Conservation (phyloP, 2,329 filamentous ascomycete genomes). For the Mollisia scopiformis region DNA sequence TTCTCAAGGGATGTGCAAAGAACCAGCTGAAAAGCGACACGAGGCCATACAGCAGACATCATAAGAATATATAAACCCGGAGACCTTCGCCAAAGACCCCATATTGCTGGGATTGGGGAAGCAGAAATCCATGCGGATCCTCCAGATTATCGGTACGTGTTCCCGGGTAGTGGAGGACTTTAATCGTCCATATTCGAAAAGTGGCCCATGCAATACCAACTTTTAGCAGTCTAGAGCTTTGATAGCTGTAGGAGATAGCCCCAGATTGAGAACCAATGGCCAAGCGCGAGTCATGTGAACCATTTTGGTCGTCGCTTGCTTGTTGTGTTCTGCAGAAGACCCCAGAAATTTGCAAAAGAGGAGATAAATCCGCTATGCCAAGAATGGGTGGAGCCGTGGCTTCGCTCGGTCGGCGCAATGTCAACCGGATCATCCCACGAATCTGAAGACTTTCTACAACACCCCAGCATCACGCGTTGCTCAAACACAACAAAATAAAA, state of each 20-base stretch:
- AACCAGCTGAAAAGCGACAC: neutral
- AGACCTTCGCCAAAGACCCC: neutral
- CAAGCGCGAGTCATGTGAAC: too few species aligned
- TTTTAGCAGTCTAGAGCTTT: neutral
- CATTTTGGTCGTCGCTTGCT: too few species aligned
- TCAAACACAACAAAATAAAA: neutral
- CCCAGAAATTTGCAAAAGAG: neutral
- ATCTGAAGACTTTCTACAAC: conserved; percentile 1
- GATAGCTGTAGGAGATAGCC: neutral
- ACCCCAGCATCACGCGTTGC: neutral
- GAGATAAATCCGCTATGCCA: neutral
- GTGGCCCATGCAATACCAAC: neutral
- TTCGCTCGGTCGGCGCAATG: conserved; percentile 7
- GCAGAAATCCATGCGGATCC: neutral
- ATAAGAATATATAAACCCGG: neutral
- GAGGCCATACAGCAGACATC: neutral
- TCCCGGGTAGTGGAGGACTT: neutral
- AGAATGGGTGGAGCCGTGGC: neutral
- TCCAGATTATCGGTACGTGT: neutral
- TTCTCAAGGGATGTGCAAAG: too few species aligned
- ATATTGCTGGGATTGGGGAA: neutral
- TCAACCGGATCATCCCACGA: conserved; percentile 10
- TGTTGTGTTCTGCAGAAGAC: neutral
- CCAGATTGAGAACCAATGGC: too few species aligned
- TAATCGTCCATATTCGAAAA: neutral